A percentile compares a stretch with the other conserved stretches of the same genome.
These are phyloP conservation scores for Euptelea pleiosperma DNA, from an alignment of 164 flowering plant genomes.

Conservation along the genomic window DNA sequence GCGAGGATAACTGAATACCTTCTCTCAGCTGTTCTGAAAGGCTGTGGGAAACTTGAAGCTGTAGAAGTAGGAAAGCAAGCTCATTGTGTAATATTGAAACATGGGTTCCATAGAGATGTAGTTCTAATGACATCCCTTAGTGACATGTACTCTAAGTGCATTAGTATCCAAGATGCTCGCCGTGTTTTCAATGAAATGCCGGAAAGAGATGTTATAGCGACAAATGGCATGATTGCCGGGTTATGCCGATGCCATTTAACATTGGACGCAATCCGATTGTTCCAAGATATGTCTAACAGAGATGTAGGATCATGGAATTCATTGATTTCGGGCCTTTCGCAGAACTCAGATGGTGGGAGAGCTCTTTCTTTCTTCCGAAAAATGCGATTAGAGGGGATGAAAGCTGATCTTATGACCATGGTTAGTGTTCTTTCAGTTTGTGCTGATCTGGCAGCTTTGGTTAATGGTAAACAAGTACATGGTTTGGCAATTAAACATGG, in stretches of 20 bases:
- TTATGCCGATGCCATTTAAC: constrained; percentile 23
- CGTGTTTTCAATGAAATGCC: constrained; percentile 37
- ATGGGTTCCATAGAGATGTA: constrained; percentile 25
- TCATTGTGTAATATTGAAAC: constrained; percentile 29
- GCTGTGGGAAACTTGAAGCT: constrained; percentile 30
- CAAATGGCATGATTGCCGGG: constrained; percentile 35
- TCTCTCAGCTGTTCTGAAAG: constrained; percentile 25
- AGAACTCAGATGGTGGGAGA: constrained; percentile 19
- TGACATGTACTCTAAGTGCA: constrained; percentile 36
- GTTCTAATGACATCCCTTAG: constrained; percentile 38
- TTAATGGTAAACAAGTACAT: constrained; percentile 33
- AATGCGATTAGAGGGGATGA: constrained; percentile 29
- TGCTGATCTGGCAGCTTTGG: constrained; percentile 28
- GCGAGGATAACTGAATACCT: constrained; percentile 15
- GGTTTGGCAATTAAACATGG: constrained; percentile 32
- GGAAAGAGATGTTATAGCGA: constrained; percentile 30
- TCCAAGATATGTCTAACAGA: constrained; percentile 23
- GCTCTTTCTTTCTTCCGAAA: constrained; percentile 26
- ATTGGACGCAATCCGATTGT: constrained; percentile 31
- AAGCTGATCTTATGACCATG: constrained; percentile 32
- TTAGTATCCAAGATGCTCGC: constrained; percentile 23
- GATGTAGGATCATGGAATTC: constrained; percentile 47
- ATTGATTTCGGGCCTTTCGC: constrained; percentile 33
- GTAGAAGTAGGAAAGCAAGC: constrained; percentile 32
- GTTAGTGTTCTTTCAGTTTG: constrained; percentile 32